These are phyloP conservation scores for Mediolabrus comicus DNA, from an alignment of 108 stramenopile genomes.

Conservation along the genomic window DNA sequence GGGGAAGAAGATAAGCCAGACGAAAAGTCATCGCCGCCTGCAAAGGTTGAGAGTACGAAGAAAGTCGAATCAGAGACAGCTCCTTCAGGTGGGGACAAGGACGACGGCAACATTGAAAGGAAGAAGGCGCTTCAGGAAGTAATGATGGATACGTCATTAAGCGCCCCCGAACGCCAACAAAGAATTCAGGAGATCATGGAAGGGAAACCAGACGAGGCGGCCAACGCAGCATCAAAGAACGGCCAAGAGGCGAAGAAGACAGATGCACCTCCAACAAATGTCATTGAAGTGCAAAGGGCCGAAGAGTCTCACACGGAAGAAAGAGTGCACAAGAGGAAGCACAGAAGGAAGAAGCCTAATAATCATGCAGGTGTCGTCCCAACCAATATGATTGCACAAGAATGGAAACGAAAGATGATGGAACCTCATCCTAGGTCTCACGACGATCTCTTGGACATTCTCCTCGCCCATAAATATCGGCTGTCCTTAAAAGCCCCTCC, in stretches of 20 bases:
- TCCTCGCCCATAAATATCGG: constrained; percentile 62
- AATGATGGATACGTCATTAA: constrained; percentile 13
- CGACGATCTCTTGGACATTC: constrained; percentile 52
- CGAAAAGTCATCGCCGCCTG: not conserved
- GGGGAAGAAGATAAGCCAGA: constrained; percentile 11
- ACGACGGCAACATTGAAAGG: not conserved
- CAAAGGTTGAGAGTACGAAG: not conserved
- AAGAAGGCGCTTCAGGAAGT: constrained; percentile 4
- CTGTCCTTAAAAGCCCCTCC: constrained; percentile 59
- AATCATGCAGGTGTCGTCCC: not conserved
- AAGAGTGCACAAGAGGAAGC: not conserved
- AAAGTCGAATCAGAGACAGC: constrained; percentile 1
- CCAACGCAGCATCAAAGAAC: not conserved
- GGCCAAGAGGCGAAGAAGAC: no score
- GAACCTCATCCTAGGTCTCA: constrained; percentile 18
- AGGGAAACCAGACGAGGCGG: not conserved
- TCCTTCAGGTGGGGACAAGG: constrained; percentile 3
- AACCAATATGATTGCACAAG: constrained; percentile 9
- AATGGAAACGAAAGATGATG: constrained; percentile 32
- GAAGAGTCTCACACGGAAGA: not conserved
- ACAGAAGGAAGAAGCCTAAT: not conserved
- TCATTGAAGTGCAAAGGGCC: not conserved
- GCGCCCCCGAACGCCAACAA: constrained; percentile 14
- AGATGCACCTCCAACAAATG: not conserved
- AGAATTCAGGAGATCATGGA: constrained; percentile 29